Evolutionary conservation across 2,329 filamentous ascomycete genomes (phyloP), one percentile per base, ranked within the genome.

Genomic region (Fusarium mangiferae): DNA sequence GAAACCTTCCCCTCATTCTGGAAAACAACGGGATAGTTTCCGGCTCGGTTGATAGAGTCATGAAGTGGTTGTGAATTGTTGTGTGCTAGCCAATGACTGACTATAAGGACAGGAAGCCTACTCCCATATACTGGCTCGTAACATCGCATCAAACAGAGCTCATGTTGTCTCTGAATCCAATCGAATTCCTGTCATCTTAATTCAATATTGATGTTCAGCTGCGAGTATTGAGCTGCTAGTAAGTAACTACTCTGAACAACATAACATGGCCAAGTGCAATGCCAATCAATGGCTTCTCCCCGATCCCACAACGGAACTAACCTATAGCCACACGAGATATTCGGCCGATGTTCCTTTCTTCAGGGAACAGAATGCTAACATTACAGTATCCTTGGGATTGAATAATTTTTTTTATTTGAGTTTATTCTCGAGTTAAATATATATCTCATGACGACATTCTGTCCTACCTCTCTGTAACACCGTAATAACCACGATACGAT

Each of bases 1-100:
- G 57, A 48, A 63, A 65, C 33, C 39, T 56, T 54, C 67, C 67
- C 71, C 71, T 52, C 67, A 44, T 38, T 36, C 7, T 22, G 24
- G 20, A 46, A 22, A 15, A 6, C 15, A 17, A 33, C 48, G 44
- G 42, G 17, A 51, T 36, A 45, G 36, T 26, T 22, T 24, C 35
- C 45, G n/a, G 18, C 36, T 39, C n/a, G 44, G 48, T 51, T 22
- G 35, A 36, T 24, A 24, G 26, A 36, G 49, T 33, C 11, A 48
- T n/a, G 41, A 26, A 42, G 26, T 66, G 6, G 24, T 35, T 66
- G 28, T 44, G 7, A n/a, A 12, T 44, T 24, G 22, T 33, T 35
- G 15, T 12, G n/a, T 15, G 54, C 24, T 15, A 38, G 61, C 55
- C 22, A 64, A 49, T 42, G 20, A 38, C 33, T 51, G 20, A 38